Percentiles rank a stretch among this genome's conserved stretches.
Evolutionary conservation across 75 land plant species (phyloP).

Genomic region (Chamaecyparis obtusa): DNA sequence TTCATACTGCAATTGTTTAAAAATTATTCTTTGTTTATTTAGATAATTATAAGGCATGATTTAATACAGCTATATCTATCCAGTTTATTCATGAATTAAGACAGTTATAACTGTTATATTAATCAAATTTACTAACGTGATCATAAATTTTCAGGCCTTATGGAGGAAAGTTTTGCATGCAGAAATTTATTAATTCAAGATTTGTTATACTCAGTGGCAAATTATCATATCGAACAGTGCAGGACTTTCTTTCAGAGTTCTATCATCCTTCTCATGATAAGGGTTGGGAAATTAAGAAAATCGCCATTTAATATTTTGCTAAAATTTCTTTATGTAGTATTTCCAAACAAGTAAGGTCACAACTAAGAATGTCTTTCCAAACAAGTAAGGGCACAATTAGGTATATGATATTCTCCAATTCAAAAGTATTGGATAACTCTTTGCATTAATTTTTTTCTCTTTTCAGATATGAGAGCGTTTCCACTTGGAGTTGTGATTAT

Average conservation of each 20-base stretch:
- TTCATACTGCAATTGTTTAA: constrained; percentile 6
- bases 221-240: constrained; percentile 35
- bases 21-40: background rate
- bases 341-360: background rate
- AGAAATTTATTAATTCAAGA: constrained; percentile 39
- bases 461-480: constrained; percentile 43
- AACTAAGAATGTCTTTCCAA: background rate
- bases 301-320: background rate
- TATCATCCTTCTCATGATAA: constrained; percentile 51
- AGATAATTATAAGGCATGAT: background rate
- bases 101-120: background rate
- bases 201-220: constrained; percentile 49
- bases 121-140: background rate
- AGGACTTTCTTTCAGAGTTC: constrained; percentile 47
- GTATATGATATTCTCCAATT: background rate
- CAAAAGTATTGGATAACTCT: background rate
- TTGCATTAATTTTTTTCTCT: background rate
- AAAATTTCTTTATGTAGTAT: background rate
- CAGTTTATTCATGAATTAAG: too few relatives aligned
- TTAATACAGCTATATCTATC: background rate
- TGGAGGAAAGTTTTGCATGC: constrained; percentile 40
- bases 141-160: constrained; percentile 30
- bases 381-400: too few relatives aligned
- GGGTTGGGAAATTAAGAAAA: constrained; percentile 17
- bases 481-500: constrained; percentile 47